Conservation (phyloP, 768 basidiomycete genomes). For the Rhizopogon sp. region DNA sequence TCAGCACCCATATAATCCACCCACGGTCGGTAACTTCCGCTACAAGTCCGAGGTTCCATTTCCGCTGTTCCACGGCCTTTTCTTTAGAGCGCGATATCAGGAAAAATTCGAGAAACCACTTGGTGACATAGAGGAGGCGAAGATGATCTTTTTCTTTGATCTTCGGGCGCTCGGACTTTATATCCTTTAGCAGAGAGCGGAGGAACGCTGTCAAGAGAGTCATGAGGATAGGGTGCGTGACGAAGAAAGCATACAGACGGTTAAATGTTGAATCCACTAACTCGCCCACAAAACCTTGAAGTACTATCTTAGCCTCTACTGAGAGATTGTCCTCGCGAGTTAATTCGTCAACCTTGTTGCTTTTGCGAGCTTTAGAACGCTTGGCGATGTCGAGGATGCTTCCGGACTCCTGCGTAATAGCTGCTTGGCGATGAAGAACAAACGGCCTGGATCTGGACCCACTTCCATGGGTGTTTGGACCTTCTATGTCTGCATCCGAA, state of each 20-base stretch:
- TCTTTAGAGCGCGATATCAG: constrained; percentile 42
- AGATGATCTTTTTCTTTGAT: constrained; percentile 94
- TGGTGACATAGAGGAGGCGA: constrained; percentile 78
- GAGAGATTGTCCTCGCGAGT: constrained; percentile 63
- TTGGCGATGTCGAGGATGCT: constrained; percentile 69
- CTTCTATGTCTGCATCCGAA: constrained; percentile 13
- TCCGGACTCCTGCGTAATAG: constrained; percentile 63
- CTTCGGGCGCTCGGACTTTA: constrained; percentile 86
- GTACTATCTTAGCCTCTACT: constrained; percentile 52
- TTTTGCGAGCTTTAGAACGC: constrained; percentile 54
- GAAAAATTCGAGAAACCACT: constrained; percentile 94
- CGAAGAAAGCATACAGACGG: constrained; percentile 45
- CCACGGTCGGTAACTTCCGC: constrained; percentile 81
- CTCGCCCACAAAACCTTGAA: constrained; percentile 65
- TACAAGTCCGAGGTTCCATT: constrained; percentile 69
- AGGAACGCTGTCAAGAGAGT: constrained; percentile 67
- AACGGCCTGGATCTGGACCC: constrained; percentile 43
- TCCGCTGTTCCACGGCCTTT: constrained; percentile 24
- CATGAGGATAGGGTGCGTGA: constrained; percentile 13
- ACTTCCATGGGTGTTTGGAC: not conserved
- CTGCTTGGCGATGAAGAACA: constrained; percentile 83
- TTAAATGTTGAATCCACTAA: constrained; percentile 88
- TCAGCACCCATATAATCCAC: constrained; percentile 89
- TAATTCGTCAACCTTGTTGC: constrained; percentile 61
- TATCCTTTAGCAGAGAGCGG: constrained; percentile 81